Evolutionary conservation across 257 asterid species (phyloP).

Genomic region (Eucommia ulmoides): DNA sequence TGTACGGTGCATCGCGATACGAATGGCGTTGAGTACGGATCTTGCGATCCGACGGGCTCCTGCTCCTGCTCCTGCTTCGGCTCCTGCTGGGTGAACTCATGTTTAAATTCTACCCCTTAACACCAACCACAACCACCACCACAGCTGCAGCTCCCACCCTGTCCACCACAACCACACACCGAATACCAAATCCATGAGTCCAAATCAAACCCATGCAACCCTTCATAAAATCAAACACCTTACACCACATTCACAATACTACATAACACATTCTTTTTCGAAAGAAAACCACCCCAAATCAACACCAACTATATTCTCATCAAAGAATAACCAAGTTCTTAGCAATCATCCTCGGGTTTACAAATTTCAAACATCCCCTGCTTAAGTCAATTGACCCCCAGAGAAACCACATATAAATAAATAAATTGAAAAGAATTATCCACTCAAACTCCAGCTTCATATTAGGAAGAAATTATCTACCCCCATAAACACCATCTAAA

Average conservation of each 20-base stretch:
- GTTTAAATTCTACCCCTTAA: conserved; percentile 25
- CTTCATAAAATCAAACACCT: conserved; percentile 39
- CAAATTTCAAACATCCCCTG: no score
- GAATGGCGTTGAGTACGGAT: conserved; percentile 71
- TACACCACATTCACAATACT: conserved; percentile 31
- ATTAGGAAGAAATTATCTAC: no score
- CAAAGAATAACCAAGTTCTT: no score
- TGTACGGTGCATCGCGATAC: conserved; percentile 93
- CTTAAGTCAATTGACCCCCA: no score
- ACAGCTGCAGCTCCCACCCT: conserved; percentile 81
- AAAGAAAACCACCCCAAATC: conserved; percentile 25
- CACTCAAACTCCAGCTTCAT: no score
- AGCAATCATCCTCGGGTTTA: no score
- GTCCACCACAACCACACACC: conserved; percentile 98
- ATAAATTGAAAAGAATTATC: no score
- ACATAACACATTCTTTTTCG: conserved; percentile 20
- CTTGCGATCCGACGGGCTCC: conserved; percentile 95
- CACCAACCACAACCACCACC: conserved; percentile 46
- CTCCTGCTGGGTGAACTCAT: conserved; percentile 75
- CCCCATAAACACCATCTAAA: no score
- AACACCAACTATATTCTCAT: conserved; percentile 8
- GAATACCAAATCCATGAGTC: conserved; percentile 64
- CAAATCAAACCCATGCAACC: conserved; percentile 34
- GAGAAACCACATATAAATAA: no score
- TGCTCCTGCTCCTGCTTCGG: conserved; percentile 65